Conservation (phyloP, 2,329 filamentous ascomycete species). For the Monosporascus ibericus region DNA sequence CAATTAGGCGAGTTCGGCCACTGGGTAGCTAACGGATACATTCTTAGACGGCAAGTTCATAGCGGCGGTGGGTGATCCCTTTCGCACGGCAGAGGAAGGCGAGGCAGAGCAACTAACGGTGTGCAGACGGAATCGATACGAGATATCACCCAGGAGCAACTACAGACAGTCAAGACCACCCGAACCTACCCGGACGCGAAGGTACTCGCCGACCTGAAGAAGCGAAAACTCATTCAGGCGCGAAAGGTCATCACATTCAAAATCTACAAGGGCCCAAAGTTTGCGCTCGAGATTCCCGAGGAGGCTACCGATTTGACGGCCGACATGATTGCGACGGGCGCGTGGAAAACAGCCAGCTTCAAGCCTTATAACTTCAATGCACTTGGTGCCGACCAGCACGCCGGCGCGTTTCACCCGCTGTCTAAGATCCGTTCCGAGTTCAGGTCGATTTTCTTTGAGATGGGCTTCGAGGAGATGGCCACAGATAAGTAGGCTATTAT, state of each 20-base stretch:
- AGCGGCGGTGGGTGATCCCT: background rate
- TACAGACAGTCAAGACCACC: conserved; percentile 66
- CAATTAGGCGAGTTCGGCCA: background rate
- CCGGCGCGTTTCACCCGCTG: conserved; percentile 61
- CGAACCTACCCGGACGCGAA: conserved; percentile 68
- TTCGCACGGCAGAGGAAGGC: background rate
- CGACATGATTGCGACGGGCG: conserved; percentile 81
- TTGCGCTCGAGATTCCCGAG: conserved; percentile 79
- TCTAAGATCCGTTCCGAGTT: conserved; percentile 97
- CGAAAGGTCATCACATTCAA: conserved; percentile 83
- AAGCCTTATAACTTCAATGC: conserved; percentile 60
- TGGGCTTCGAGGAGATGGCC: conserved; percentile 98
- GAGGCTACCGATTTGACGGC: conserved; percentile 93
- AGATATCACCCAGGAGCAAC: conserved; percentile 71
- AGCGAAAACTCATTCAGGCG: conserved; percentile 81
- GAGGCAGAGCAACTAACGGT: background rate
- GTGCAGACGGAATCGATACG: conserved; percentile 62
- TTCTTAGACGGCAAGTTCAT: conserved; percentile 36
- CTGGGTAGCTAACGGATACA: conserved; percentile 39
- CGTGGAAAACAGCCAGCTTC: conserved; percentile 89
- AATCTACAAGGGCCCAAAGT: conserved; percentile 80
- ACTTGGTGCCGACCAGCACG: conserved; percentile 54
- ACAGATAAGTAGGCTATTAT: conserved; percentile 40
- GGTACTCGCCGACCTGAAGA: conserved; percentile 74
- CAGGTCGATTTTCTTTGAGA: conserved; percentile 95